Conservation (phyloP, 2,329 filamentous ascomycete genomes). For the Colletotrichum tofieldiae region DNA sequence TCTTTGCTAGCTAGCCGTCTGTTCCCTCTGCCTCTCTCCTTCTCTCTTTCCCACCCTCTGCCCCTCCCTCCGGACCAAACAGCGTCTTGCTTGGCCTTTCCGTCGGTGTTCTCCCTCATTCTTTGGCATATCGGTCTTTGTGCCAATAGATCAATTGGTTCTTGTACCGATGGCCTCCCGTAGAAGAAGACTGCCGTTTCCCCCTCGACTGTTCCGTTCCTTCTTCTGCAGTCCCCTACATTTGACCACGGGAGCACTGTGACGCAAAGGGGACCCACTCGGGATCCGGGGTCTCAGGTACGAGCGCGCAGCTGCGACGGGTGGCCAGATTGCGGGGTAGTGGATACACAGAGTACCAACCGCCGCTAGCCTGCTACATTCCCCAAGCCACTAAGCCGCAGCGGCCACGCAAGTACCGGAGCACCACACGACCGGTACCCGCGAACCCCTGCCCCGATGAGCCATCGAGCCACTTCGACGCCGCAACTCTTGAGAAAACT, state of each 20-base stretch:
- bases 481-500: constrained; percentile 36
- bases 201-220: neutral
- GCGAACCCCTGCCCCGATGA: constrained; percentile 11
- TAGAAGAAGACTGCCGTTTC: neutral
- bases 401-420: constrained; percentile 35
- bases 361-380: constrained; percentile 39
- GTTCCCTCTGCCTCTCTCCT: too few species aligned
- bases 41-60: neutral
- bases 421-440: constrained; percentile 33
- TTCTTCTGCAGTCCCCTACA: neutral
- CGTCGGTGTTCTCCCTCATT: neutral
- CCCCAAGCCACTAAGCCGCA: constrained; percentile 1
- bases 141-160: neutral
- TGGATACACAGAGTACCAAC: constrained; percentile 41
- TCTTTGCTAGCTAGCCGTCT: neutral
- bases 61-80: neutral
- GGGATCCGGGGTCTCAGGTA: constrained; percentile 45
- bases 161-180: neutral
- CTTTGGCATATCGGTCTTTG: too few species aligned
- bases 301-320: constrained; percentile 31
- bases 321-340: constrained; percentile 45
- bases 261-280: constrained; percentile 43
- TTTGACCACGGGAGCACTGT: constrained; percentile 37
- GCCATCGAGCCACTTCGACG: constrained; percentile 39
- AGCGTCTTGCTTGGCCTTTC: neutral